These are phyloP conservation scores for Irpex sp. DNA, from an alignment of 1,284 basidiomycete genomes.

Conservation along the genomic window DNA sequence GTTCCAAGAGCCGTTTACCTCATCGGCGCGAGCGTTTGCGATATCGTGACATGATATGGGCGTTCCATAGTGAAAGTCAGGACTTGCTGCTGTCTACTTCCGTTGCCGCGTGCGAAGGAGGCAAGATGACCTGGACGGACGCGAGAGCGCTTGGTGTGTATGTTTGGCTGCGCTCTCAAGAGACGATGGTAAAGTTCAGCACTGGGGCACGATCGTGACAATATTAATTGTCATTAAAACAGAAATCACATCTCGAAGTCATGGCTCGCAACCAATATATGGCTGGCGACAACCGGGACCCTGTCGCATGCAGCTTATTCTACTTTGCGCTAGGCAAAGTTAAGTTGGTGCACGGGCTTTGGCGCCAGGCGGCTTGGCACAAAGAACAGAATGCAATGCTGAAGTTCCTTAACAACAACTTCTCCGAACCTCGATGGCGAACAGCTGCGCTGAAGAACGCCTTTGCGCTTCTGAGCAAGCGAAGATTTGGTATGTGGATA, in stretches of 20 bases:
- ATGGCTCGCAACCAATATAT: constrained; percentile 93
- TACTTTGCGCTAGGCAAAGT: constrained; percentile 95
- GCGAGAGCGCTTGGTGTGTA: constrained; percentile 85
- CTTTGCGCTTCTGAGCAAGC: constrained; percentile 88
- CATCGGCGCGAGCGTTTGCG: constrained; percentile 70
- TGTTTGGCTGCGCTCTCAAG: constrained; percentile 81
- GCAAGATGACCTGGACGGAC: constrained; percentile 86
- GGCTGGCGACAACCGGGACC: constrained; percentile 82
- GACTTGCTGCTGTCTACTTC: constrained; percentile 76
- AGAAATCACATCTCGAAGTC: constrained; percentile 84
- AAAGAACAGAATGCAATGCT: constrained; percentile 89
- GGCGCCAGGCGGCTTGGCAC: constrained; percentile 95
- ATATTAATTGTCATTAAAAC: constrained; percentile 5
- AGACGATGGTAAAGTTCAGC: constrained; percentile 61
- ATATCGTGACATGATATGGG: constrained; percentile 94
- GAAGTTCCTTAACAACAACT: constrained; percentile 92
- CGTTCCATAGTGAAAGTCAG: constrained; percentile 91
- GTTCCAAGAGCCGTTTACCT: constrained; percentile 34
- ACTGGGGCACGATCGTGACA: neutral
- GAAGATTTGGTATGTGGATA: constrained; percentile 73
- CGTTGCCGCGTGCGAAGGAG: constrained; percentile 59
- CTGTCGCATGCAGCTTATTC: constrained; percentile 84
- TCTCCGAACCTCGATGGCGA: constrained; percentile 81
- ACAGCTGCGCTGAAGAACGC: constrained; percentile 97
- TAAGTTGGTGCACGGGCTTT: constrained; percentile 90